Percentiles rank a stretch among this genome's conserved stretches.
Evolutionary conservation across 2,329 filamentous ascomycete species (phyloP).

Genomic region (Didymella glomerata): DNA sequence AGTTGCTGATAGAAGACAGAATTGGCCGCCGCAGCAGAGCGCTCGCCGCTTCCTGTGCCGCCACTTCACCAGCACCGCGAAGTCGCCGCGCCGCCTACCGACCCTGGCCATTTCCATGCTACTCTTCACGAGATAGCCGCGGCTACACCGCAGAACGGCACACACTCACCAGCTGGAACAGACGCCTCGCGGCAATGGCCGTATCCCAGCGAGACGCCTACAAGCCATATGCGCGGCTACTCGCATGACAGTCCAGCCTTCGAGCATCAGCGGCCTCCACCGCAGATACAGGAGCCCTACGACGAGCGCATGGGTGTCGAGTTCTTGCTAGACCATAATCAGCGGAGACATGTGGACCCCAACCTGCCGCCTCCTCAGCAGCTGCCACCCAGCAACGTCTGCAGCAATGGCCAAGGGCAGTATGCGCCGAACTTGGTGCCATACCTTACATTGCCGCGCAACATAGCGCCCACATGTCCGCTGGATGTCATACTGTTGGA

Average conservation of each 20-base stretch:
- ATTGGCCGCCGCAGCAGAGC: conserved; percentile 59
- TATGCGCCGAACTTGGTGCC: conserved; percentile 43
- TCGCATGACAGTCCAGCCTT: conserved; percentile 43
- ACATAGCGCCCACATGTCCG: conserved; percentile 74
- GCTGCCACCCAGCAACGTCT: conserved; percentile 32
- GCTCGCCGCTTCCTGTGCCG: conserved; percentile 53
- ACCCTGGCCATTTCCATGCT: conserved; percentile 36
- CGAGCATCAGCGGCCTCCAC: conserved; percentile 35
- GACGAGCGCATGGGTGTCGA: conserved; percentile 74
- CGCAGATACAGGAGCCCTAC: conserved; percentile 40
- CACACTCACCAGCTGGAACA: conserved; percentile 38
- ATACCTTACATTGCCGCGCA: conserved; percentile 56
- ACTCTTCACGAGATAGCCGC: conserved; percentile 34
- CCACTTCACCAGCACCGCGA: conserved; percentile 21
- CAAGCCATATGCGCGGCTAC: conserved; percentile 47
- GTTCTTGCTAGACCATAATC: conserved; percentile 71
- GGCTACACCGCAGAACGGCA: conserved; percentile 34
- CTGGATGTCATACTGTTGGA: conserved; percentile 82
- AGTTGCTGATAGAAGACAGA: conserved; percentile 42
- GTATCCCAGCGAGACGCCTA: conserved; percentile 42
- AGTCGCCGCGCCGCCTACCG: conserved; percentile 24
- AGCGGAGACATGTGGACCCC: conserved; percentile 45
- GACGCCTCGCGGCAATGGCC: conserved; percentile 43
- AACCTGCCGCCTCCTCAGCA: conserved; percentile 57
- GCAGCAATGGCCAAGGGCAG: conserved; percentile 35